Base-by-base conservation (phyloP, 1,284 basidiomycete species). In the Waitea zeae region DNA sequence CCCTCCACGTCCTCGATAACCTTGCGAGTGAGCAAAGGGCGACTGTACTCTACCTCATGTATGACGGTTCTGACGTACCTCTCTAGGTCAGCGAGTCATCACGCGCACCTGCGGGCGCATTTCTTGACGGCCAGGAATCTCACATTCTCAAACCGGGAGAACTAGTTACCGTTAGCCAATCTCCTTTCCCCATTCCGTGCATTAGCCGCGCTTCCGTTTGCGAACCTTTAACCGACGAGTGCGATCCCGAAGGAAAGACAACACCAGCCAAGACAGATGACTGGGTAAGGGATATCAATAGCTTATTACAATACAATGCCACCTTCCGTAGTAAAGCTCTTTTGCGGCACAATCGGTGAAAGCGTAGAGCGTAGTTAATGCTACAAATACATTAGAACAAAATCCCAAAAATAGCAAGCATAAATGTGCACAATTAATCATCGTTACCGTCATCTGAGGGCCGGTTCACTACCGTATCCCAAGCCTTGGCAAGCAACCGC, bases 241-340 rank as follows among this genome's bases (percentile, higher is more conserved):
- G 9, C 24, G 24, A n/a, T 7, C 7, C 7, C 24, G n/a, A 7
- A n/a, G 9, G 7, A 9, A n/a, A 26, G 7, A 22, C 15, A 5
- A 22, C 34, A 17, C 73, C 81, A 1, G 82, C 83, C 5, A 82
- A 82, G 46, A 86, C 87, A 45, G 84, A 90, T 44, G 86, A 89
- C 46, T 97, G 92, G 92, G 88, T 96, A 15, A 63, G 84, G 40
- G 93, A 97, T 52, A 95, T 97, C 56, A 96, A 96, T 51, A 88
- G 83, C 41, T 55, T 92, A 38, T 55, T 92, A 38, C 86, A 90
- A 56, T 92, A 90, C 56, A 92, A 92, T 44, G 81, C 81, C 20
- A 87, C 86, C 1, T 92, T 92, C 53, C 59, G 82, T 51, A 89
- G 86, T 55, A 92, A 89, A 56, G 80, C 79, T 7, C 55, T 83